A percentile compares a stretch with the other conserved stretches of the same genome.
Evolutionary conservation across 2,329 filamentous ascomycete genomes (phyloP).

Genomic region (Fusarium nodosum): DNA sequence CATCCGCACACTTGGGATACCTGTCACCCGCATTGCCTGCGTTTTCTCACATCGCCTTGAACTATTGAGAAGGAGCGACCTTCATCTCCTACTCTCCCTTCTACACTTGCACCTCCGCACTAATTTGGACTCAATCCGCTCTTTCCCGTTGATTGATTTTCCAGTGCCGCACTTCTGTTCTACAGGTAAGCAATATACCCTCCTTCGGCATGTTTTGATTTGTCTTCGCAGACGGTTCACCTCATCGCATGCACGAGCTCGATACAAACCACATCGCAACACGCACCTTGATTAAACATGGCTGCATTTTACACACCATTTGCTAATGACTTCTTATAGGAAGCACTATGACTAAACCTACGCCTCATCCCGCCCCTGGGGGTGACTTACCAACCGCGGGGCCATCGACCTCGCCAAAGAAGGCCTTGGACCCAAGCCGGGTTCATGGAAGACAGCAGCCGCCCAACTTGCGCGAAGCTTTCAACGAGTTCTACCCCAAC

Average conservation of each 20-base stretch:
- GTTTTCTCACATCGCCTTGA: slow-evolving; percentile 13
- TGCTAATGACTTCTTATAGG: slow-evolving; percentile 28
- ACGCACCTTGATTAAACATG: not conserved
- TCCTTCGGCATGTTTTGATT: not conserved
- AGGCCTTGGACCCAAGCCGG: slow-evolving; percentile 39
- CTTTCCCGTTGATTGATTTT: not conserved
- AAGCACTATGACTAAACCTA: slow-evolving; percentile 37
- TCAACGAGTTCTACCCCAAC: slow-evolving; percentile 54
- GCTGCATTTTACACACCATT: not conserved
- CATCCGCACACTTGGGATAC: slow-evolving; percentile 1
- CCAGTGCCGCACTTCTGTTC: slow-evolving; percentile 8
- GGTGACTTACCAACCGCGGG: slow-evolving; percentile 25
- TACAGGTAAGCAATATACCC: slow-evolving; percentile 21
- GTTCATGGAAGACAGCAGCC: slow-evolving; percentile 46
- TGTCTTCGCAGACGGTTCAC: not conserved
- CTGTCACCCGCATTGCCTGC: not conserved
- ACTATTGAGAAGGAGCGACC: slow-evolving; percentile 24
- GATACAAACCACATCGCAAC: not conserved
- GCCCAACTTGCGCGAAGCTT: slow-evolving; percentile 45
- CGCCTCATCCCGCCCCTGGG: slow-evolving; percentile 11
- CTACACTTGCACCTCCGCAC: not conserved
- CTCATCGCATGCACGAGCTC: not conserved
- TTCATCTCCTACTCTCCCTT: not conserved
- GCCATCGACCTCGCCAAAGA: slow-evolving; percentile 31
- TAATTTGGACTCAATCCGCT: not conserved